Base-by-base conservation (phyloP, 495 filamentous ascomycete genomes). In the Trichodelitschia bisporula region DNA sequence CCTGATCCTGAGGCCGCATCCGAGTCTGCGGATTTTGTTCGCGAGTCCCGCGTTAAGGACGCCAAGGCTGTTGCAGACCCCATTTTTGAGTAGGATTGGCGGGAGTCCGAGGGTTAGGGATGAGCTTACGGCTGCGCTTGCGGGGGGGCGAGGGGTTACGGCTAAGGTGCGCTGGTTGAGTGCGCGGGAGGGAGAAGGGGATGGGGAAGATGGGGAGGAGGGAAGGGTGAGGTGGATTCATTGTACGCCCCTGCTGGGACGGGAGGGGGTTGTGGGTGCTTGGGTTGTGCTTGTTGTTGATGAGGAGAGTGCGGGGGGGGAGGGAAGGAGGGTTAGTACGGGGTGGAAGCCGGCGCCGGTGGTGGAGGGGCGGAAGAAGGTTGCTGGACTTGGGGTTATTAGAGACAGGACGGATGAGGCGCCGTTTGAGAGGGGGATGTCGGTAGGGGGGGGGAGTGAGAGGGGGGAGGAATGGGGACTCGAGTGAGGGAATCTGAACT, bases 231-330 rank as follows among this genome's bases (percentile, higher is more conserved):
- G 64, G 13, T 75, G 67, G 58, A 64, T 73, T 29, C 68, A 72
- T 39, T 69, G 64, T 43, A 72, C 66, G 17, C 68, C 69, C 8
- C 50, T 73, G 8, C 35, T 65, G 14, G 66, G 69, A 2, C 47
- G 46, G 26, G 58, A 64, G 28, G 62, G 64, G 10, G 46, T 51
- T 6, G 58, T 75, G 4, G 69, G 69, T 25, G 67, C 71, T 0
- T 74, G 67, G 69, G 67, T 75, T 61, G 57, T 73, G 4, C 56
- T 72, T 1, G 48, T 75, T 23, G 57, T 72, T 1, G 65, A 72
- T 31, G 57, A 59, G 19, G 58, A 61, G n/a, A n/a, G n/a, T n/a
- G n/a, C n/a, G n/a, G n/a, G n/a, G n/a, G n/a, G n/a, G n/a, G n/a
- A n/a, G n/a, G n/a, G n/a, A n/a, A n/a, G n/a, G n/a, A n/a, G n/a